A percentile compares a stretch with the other conserved stretches of the same genome.
Conservation (phyloP, 257 asterid species). For the Jacaranda mimosifolia region DNA sequence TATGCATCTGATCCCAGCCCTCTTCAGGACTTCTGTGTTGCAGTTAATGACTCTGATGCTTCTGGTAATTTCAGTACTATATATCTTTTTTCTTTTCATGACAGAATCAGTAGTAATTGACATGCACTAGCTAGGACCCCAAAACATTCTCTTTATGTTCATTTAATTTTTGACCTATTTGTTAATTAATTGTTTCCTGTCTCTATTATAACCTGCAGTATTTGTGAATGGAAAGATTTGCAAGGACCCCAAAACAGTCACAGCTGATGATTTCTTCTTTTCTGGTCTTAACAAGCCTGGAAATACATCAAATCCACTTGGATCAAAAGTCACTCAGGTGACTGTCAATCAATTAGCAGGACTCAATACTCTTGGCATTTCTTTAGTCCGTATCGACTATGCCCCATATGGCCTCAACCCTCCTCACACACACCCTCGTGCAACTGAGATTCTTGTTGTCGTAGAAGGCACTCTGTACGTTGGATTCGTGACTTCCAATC, state of each 20-base stretch:
- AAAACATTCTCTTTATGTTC: no score
- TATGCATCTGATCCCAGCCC: no score
- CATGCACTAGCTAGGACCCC: no score
- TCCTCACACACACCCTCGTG: slow-evolving; percentile 52
- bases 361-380: slow-evolving; percentile 50
- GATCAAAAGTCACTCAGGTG: slow-evolving; percentile 38
- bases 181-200: neutral
- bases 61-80: no score
- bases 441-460: slow-evolving; percentile 44
- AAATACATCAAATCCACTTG: slow-evolving; percentile 29
- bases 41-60: no score
- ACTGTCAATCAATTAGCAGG: slow-evolving; percentile 45
- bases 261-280: slow-evolving; percentile 35
- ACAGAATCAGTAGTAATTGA: no score
- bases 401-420: slow-evolving; percentile 42
- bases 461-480: slow-evolving; percentile 41
- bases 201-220: neutral
- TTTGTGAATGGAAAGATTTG: slow-evolving; percentile 48
- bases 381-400: slow-evolving; percentile 36
- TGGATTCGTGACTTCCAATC: slow-evolving; percentile 49
- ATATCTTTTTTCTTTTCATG: no score
- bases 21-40: no score
- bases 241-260: slow-evolving; percentile 41
- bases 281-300: slow-evolving; percentile 40
- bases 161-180: neutral